Conservation (phyloP, 257 asterid species). For the Solanum gandarillasii region DNA sequence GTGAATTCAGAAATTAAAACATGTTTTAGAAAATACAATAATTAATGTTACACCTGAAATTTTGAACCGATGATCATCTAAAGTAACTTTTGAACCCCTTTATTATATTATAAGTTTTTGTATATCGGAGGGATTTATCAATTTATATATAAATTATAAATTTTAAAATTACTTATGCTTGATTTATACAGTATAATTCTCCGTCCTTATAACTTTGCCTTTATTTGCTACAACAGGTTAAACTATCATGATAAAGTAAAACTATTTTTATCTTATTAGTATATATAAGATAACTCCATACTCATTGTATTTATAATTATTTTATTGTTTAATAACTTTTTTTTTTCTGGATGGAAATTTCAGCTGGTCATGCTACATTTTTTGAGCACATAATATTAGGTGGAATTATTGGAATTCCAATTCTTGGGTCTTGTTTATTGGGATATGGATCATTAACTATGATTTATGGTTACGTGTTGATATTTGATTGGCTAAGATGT, state of each 20-base stretch:
- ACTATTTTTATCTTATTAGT: background rate
- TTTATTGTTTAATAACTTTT: background rate
- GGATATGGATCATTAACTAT: conserved; percentile 65
- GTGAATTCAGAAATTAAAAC: background rate
- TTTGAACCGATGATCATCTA: background rate
- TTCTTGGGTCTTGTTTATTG: conserved; percentile 38
- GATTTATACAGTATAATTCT: background rate
- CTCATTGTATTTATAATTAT: background rate
- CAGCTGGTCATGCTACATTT: conserved; percentile 83
- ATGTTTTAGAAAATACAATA: background rate
- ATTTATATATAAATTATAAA: background rate
- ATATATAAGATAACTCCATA: background rate
- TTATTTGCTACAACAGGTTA: background rate
- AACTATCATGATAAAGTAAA: background rate
- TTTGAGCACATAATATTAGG: conserved; percentile 59
- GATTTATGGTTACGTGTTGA: conserved; percentile 54
- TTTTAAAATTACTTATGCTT: background rate
- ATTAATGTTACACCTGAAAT: background rate
- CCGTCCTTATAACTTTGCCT: background rate
- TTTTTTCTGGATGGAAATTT: background rate
- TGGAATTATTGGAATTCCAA: conserved; percentile 56
- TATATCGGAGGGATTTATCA: background rate
- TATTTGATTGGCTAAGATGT: conserved; percentile 59
- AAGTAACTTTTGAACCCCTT: background rate
- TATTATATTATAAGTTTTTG: background rate